Percentiles rank a stretch among this genome's conserved stretches.
These are phyloP conservation scores for Dorcoceras hygrometricum DNA, from an alignment of 257 asterid species.

Conservation along the genomic window DNA sequence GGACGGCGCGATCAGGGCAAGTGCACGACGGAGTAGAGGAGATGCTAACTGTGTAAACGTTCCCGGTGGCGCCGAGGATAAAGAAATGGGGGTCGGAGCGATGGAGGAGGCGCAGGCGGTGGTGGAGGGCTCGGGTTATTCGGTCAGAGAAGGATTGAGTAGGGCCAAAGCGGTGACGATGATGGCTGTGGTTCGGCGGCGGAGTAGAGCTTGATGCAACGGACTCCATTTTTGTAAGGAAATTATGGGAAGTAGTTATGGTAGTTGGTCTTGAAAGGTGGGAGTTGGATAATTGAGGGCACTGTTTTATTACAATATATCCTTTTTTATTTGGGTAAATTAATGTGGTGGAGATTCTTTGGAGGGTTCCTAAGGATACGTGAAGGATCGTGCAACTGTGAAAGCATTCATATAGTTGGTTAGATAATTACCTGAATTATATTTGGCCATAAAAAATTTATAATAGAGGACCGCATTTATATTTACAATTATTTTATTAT, in stretches of 20 bases:
- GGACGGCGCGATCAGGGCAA: slow-evolving; percentile 80
- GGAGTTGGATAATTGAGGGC: not conserved
- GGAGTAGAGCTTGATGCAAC: slow-evolving; percentile 51
- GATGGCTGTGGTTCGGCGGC: slow-evolving; percentile 31
- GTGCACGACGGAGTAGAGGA: slow-evolving; percentile 65
- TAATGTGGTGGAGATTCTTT: slow-evolving; percentile 48
- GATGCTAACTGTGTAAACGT: slow-evolving; percentile 61
- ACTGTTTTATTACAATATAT: not conserved
- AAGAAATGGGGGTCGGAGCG: slow-evolving; percentile 36
- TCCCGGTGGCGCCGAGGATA: slow-evolving; percentile 34
- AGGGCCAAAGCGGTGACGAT: slow-evolving; percentile 32
- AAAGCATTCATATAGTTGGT: slow-evolving; percentile 20
- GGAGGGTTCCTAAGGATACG: slow-evolving; percentile 65
- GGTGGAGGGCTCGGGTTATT: slow-evolving; percentile 68
- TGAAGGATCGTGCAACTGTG: slow-evolving; percentile 58
- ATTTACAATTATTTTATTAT: too few species aligned
- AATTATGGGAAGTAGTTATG: slow-evolving; percentile 22
- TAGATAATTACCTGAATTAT: slow-evolving; percentile 19
- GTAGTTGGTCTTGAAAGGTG: slow-evolving; percentile 19
- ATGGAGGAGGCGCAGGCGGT: slow-evolving; percentile 79
- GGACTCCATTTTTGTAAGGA: slow-evolving; percentile 49
- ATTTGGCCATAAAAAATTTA: too few species aligned
- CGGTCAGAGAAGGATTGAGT: slow-evolving; percentile 64
- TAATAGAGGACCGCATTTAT: too few species aligned
- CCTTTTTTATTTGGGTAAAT: slow-evolving; percentile 10